A percentile compares a stretch with the other conserved stretches of the same genome.
Evolutionary conservation across 2,329 filamentous ascomycete genomes (phyloP).

Genomic region (Mycocentrospora acerina): DNA sequence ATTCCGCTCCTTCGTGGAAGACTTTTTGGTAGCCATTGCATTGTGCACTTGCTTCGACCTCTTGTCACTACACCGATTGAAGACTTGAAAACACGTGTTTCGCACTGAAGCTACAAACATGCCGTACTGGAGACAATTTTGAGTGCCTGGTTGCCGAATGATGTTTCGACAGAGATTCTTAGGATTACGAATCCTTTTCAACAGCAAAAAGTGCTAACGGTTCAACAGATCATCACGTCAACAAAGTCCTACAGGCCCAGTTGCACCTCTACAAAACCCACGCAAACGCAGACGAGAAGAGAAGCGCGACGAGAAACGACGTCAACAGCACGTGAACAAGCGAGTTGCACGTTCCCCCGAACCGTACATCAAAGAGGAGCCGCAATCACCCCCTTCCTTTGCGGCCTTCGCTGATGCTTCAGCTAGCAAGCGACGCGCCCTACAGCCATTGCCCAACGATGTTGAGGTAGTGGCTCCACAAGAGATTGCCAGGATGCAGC

Average conservation of each 20-base stretch:
- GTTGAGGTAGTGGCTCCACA: constrained; percentile 44
- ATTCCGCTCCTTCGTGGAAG: too few relatives aligned
- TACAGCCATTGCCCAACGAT: constrained; percentile 39
- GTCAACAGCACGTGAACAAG: constrained; percentile 40
- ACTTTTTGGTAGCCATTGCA: too few relatives aligned
- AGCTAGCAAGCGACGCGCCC: constrained; percentile 43
- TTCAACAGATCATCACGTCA: constrained; percentile 34
- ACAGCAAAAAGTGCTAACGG: constrained; percentile 12
- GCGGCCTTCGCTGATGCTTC: constrained; percentile 41
- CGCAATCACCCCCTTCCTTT: constrained; percentile 62
- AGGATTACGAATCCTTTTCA: not conserved
- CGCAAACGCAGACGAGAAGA: constrained; percentile 55
- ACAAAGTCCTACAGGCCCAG: constrained; percentile 48
- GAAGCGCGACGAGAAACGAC: constrained; percentile 38
- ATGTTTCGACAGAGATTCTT: too few relatives aligned
- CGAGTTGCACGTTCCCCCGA: constrained; percentile 41
- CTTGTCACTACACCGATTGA: too few relatives aligned
- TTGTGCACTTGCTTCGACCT: too few relatives aligned
- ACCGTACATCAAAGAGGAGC: constrained; percentile 63
- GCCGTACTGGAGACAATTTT: too few relatives aligned
- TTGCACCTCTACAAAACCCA: constrained; percentile 47
- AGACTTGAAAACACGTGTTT: too few relatives aligned
- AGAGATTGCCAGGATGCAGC: constrained; percentile 42
- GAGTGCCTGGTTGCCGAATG: too few relatives aligned
- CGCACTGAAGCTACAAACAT: too few relatives aligned